Conservation (phyloP, 768 basidiomycete genomes). For the Boletus rubropictus region DNA sequence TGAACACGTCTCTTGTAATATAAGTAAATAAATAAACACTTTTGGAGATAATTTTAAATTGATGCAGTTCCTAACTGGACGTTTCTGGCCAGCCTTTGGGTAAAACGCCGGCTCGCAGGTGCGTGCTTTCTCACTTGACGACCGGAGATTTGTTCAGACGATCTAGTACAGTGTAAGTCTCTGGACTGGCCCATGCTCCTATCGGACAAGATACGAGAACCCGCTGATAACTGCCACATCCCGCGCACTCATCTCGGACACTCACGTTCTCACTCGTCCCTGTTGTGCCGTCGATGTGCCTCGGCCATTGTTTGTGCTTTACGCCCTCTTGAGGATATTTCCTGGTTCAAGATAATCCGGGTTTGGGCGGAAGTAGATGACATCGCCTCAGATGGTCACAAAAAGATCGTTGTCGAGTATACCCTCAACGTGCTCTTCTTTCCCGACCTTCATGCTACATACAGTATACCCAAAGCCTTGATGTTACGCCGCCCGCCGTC, state of each 20-base stretch:
- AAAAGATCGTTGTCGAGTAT: conserved; percentile 71
- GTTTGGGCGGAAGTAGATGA: conserved; percentile 75
- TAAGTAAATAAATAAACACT: neutral
- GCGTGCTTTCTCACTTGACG: conserved; percentile 25
- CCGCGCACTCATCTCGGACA: conserved; percentile 64
- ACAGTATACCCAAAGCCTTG: conserved; percentile 37
- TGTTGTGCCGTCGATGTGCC: conserved; percentile 62
- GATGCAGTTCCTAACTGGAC: neutral
- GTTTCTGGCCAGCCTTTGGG: neutral
- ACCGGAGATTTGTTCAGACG: conserved; percentile 6
- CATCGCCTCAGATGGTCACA: conserved; percentile 62
- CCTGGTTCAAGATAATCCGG: conserved; percentile 56
- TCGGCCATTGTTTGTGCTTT: conserved; percentile 56
- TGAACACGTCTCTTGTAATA: too few relatives aligned
- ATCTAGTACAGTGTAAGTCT: conserved; percentile 25
- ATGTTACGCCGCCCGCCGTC: conserved; percentile 29
- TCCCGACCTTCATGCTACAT: conserved; percentile 58
- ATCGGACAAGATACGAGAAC: conserved; percentile 60
- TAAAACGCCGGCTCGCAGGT: conserved; percentile 52
- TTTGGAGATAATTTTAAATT: conserved; percentile 15
- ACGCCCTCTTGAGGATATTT: conserved; percentile 51
- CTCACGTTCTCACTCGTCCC: conserved; percentile 56
- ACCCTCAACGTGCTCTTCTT: conserved; percentile 72
- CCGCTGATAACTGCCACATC: conserved; percentile 73
- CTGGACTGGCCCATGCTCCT: neutral